Base-by-base conservation (phyloP, 2,329 filamentous ascomycete genomes). In the Ceratocystiopsis brevicomis region DNA sequence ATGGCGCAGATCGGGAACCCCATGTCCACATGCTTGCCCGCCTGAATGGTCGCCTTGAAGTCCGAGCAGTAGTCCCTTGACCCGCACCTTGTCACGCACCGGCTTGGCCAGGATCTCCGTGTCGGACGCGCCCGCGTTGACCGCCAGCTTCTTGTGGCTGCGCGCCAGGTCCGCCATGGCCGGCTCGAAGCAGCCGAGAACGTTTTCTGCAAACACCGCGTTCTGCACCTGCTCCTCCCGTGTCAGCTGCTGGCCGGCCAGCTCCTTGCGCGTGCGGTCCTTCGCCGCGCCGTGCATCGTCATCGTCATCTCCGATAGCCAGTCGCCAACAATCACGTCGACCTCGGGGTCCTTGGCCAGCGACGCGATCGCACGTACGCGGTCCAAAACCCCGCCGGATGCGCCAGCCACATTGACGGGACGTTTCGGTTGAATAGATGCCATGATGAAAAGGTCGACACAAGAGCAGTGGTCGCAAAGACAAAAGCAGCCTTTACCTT, bases 1-100 rank as follows among this genome's bases (percentile, higher is more conserved):
- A 73, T 59, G 41, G 71, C 67, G 0, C 63, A 66, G 47, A 71
- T 68, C 1, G 64, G 65, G 44, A 68, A 69, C 0, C 59, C 59
- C 1, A 66, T 57, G 39, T 65, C 62, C 33, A 47, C 38, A 41
- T 46, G 42, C 39, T 65, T 53, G 19, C 67, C 54, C 0, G 54
- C 51, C 9, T 67, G 60, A 2, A 58, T 47, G 44, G 63, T 61
- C 13, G 61, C 55, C 46, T 63, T 61, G 46, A 64, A 65, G 2
- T 63, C 66, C 1, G 63, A 54, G 47, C 67, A 69, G 44, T 68
- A 68, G 0, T 57, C 52, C 52, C 37, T 49, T 41, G 13, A 47
- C 44, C 34, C 49, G 47, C 25, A 56, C 45, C 17, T 41, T 49
- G 39, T 51, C 19, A 39, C 43, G 41, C 11, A 48, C 47, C 3